These are phyloP conservation scores for Diplocarpon rosae DNA, from an alignment of 2,329 filamentous ascomycete species.

Conservation along the genomic window DNA sequence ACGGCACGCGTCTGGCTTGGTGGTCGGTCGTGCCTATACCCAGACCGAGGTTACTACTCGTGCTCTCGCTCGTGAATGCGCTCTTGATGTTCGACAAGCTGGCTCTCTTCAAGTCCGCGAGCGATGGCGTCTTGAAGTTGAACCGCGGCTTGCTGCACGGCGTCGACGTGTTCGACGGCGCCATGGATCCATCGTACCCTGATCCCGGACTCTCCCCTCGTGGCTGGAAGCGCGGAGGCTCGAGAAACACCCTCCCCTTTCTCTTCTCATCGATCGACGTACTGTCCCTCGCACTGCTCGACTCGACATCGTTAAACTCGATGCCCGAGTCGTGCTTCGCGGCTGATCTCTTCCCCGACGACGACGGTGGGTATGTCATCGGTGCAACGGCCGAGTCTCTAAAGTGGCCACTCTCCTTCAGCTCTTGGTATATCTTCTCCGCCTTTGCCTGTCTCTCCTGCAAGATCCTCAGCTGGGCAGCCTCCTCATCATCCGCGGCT, in stretches of 20 bases:
- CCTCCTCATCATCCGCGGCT: slow-evolving; percentile 24
- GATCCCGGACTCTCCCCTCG: slow-evolving; percentile 13
- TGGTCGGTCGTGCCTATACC: slow-evolving; percentile 2
- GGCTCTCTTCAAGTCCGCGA: slow-evolving; percentile 15
- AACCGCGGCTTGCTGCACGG: slow-evolving; percentile 12
- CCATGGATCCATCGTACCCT: slow-evolving; percentile 8
- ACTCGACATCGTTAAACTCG: slow-evolving; percentile 11
- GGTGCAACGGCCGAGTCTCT: slow-evolving; percentile 19
- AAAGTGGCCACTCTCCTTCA: slow-evolving; percentile 40
- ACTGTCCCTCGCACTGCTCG: slow-evolving; percentile 2
- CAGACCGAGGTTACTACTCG: not conserved
- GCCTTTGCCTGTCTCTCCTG: slow-evolving; percentile 34
- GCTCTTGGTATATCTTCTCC: slow-evolving; percentile 39
- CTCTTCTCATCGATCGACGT: slow-evolving; percentile 21
- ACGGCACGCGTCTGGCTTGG: slow-evolving; percentile 33
- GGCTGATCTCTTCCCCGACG: not conserved
- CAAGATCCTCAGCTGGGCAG: slow-evolving; percentile 33
- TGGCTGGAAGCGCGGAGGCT: slow-evolving; percentile 9
- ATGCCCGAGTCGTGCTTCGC: slow-evolving; percentile 25
- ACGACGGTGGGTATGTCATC: not conserved
- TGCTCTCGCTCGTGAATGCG: slow-evolving; percentile 7
- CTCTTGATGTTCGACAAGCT: slow-evolving; percentile 16
- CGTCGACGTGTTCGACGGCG: slow-evolving; percentile 6
- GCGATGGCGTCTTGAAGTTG: slow-evolving; percentile 20
- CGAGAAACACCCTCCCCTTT: slow-evolving; percentile 18